Percentiles rank a stretch among this genome's conserved stretches.
Evolutionary conservation across 768 basidiomycete species (phyloP).

Genomic region (Mycena epipterygia): DNA sequence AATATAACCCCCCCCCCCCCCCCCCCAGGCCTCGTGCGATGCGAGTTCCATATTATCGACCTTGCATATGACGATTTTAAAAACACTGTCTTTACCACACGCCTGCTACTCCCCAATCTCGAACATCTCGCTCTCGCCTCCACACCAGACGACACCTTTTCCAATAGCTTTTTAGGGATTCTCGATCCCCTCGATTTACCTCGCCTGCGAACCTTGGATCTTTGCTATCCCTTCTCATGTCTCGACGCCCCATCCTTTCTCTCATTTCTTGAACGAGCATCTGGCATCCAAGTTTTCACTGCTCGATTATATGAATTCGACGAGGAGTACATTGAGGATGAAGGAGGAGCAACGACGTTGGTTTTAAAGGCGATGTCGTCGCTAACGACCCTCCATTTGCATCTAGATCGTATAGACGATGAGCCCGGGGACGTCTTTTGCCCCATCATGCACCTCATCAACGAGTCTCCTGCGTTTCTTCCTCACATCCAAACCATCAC

Average conservation of each 20-base stretch:
- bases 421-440: neutral
- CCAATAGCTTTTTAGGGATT: too few relatives aligned
- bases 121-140: neutral
- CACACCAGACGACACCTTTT: neutral
- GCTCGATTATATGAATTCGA: neutral
- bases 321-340: neutral
- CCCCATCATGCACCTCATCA: neutral
- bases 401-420: too few relatives aligned
- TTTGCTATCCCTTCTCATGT: neutral
- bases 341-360: neutral
- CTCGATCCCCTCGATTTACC: neutral
- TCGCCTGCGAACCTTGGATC: neutral
- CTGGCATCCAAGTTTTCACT: neutral
- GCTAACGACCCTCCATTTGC: neutral
- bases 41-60: neutral
- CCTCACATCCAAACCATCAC: neutral
- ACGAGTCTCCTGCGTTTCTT: neutral
- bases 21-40: neutral
- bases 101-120: neutral
- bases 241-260: neutral
- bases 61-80: neutral
- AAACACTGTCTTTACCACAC: neutral
- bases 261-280: neutral
- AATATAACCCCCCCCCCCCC: neutral
- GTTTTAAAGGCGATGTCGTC: neutral